Evolutionary conservation across 2,329 filamentous ascomycete species (phyloP).

Genomic region (Colletotrichum melonis): DNA sequence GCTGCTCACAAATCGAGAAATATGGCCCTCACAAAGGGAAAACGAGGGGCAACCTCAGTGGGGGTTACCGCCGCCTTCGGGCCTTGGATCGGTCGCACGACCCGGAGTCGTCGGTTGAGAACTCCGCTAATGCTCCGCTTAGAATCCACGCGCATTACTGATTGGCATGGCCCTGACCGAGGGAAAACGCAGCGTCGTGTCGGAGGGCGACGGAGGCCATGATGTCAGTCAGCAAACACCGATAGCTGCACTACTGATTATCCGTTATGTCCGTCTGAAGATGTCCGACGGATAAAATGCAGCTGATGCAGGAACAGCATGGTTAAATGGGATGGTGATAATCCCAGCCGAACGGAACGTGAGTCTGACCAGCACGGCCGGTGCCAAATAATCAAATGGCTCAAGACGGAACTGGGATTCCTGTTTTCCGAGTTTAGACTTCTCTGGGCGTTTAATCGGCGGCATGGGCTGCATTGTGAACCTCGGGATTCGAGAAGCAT

Average conservation of each 20-base stretch:
- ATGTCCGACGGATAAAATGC: slow-evolving; percentile 19
- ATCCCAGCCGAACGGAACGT: background rate
- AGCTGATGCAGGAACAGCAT: slow-evolving; percentile 28
- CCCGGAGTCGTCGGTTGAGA: slow-evolving; percentile 32
- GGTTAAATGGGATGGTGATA: background rate
- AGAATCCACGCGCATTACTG: slow-evolving; percentile 32
- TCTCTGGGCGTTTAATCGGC: slow-evolving; percentile 7
- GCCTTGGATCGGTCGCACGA: slow-evolving; percentile 29
- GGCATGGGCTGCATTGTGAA: slow-evolving; percentile 16
- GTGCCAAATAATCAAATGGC: slow-evolving; percentile 2
- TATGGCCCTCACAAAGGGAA: slow-evolving; percentile 22
- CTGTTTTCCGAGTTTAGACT: slow-evolving; percentile 23
- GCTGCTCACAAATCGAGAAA: slow-evolving; percentile 32
- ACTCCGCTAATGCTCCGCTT: slow-evolving; percentile 33
- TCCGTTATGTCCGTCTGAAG: slow-evolving; percentile 21
- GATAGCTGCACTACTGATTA: slow-evolving; percentile 20
- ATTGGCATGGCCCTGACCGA: slow-evolving; percentile 26
- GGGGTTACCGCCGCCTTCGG: slow-evolving; percentile 31
- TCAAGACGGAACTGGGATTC: slow-evolving; percentile 29
- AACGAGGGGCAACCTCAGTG: slow-evolving; percentile 26
- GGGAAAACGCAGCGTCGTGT: slow-evolving; percentile 5
- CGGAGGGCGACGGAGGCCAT: slow-evolving; percentile 4
- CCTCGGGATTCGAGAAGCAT: slow-evolving; percentile 6
- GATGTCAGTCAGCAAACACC: slow-evolving; percentile 26
- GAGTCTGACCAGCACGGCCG: background rate